Evolutionary conservation across 2,329 filamentous ascomycete genomes (phyloP).

Genomic region (Colletotrichum spaethianum): DNA sequence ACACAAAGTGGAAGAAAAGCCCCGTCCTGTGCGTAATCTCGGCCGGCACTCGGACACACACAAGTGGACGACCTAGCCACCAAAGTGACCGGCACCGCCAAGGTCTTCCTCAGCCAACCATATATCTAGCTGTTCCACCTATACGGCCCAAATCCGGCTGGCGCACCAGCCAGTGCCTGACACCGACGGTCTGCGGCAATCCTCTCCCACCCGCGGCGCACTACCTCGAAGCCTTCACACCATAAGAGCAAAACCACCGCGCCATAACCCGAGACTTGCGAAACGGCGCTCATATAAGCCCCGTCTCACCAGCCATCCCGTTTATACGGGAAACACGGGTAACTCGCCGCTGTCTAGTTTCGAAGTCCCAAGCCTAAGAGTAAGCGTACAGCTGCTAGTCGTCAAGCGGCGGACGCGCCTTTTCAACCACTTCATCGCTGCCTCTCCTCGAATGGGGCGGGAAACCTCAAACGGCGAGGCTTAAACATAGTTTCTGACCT

Average conservation of each 20-base stretch:
- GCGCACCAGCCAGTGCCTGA: not conserved
- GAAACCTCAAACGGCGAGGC: constrained; percentile 7
- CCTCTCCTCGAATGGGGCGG: not conserved
- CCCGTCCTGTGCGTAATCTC: not conserved
- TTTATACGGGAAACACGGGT: not conserved
- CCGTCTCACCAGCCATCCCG: constrained; percentile 15
- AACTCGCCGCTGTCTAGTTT: not conserved
- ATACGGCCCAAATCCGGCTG: not conserved
- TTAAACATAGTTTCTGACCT: not conserved
- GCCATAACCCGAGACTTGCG: constrained; percentile 7
- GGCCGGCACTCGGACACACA: constrained; percentile 25
- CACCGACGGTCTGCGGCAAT: not conserved
- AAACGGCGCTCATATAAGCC: constrained; percentile 2
- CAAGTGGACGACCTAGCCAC: not conserved
- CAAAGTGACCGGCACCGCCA: constrained; percentile 14
- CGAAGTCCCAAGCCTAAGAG: not conserved
- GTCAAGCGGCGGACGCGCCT: not conserved
- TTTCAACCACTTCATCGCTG: not conserved
- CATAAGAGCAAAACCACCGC: not conserved
- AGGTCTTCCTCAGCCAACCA: constrained; percentile 4
- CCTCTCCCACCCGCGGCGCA: not conserved
- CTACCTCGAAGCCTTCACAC: not conserved
- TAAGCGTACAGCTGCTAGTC: not conserved
- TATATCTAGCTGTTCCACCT: not conserved
- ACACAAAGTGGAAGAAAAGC: not conserved